Percentiles rank a stretch among this genome's conserved stretches.
Evolutionary conservation across 441 rosid species (phyloP).

Genomic region (Populus hybrid): DNA sequence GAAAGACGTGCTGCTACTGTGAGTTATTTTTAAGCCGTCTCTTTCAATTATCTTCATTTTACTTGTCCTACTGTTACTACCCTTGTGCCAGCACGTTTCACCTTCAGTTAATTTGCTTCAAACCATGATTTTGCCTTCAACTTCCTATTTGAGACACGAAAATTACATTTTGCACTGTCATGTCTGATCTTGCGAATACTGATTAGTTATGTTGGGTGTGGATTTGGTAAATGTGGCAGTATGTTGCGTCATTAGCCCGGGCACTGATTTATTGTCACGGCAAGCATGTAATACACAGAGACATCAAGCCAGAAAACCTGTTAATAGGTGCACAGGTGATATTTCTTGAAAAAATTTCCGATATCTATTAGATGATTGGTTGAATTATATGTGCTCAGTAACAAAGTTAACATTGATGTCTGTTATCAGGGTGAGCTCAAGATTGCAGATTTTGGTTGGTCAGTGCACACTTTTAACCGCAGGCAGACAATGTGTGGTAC

Average conservation of each 20-base stretch:
- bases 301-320: conserved; percentile 93
- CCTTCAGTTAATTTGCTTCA: background rate
- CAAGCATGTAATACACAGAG: conserved; percentile 96
- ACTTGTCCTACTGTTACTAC: background rate
- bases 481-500: conserved; percentile 98
- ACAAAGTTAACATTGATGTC: conserved; percentile 9
- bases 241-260: conserved; percentile 93
- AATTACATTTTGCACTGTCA: background rate
- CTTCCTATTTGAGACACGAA: background rate
- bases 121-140: background rate
- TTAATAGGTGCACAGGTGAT: conserved; percentile 81
- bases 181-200: background rate
- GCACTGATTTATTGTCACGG: conserved; percentile 98
- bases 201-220: background rate
- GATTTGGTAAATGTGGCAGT: conserved; percentile 43
- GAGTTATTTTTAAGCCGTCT: conserved; percentile 26
- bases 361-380: background rate
- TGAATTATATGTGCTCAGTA: conserved; percentile 8
- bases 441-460: conserved; percentile 99
- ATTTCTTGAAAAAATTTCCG: background rate
- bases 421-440: conserved; percentile 83
- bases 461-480: conserved; percentile 93
- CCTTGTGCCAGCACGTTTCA: background rate
- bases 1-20: conserved; percentile 97
- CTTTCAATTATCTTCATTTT: background rate